Base-by-base conservation (phyloP, 208 protist species). In the Hexamita inflata region DNA sequence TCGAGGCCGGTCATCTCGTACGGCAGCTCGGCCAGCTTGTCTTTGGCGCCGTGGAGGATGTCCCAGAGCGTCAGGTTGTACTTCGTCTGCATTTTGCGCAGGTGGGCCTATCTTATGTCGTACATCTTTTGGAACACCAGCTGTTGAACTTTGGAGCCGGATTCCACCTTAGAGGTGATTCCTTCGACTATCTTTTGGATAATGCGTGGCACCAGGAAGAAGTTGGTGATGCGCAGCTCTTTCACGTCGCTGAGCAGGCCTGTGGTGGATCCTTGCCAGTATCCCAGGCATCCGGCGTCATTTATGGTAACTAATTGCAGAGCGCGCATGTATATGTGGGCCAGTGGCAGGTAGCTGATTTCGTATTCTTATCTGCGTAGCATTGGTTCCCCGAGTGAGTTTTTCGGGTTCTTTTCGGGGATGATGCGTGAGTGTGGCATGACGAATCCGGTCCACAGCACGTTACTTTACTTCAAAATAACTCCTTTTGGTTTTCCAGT, bases 241-340 rank as follows among this genome's bases (percentile, higher is more conserved):
- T 58, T 28, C 7, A 77, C 41, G 42, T 77, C 74, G 38, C 35
- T 42, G 4, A 70, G 9, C 2, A 77, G n/a, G 7, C 35, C 29
- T 11, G 19, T 53, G 11, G 39, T 60, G n/a, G 28, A 2, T 24
- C 74, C 74, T 32, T 57, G 41, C 41, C 45, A 77, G 68, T 40
- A 77, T 2, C 58, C 74, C 13, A 28, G 9, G 4, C 15, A 9
- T 32, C 24, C 74, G 49, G 9, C 58, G 29, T 24, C 15, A n/a
- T 58, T 30, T 28, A n/a, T 34, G 4, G 9, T 42, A 39, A 77
- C 58, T 2, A 7, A 7, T 19, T 61, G 59, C 24, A 77, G 9
- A 32, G 75, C 68, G 19, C 74, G 61, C 49, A 58, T 35, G 39
- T 62, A 75, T 39, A 77, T 77, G 58, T 77, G 74, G 11, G 74